These are phyloP conservation scores for Phytophthora podocarpi DNA, from an alignment of 352 stramenopile genomes.

Conservation along the genomic window DNA sequence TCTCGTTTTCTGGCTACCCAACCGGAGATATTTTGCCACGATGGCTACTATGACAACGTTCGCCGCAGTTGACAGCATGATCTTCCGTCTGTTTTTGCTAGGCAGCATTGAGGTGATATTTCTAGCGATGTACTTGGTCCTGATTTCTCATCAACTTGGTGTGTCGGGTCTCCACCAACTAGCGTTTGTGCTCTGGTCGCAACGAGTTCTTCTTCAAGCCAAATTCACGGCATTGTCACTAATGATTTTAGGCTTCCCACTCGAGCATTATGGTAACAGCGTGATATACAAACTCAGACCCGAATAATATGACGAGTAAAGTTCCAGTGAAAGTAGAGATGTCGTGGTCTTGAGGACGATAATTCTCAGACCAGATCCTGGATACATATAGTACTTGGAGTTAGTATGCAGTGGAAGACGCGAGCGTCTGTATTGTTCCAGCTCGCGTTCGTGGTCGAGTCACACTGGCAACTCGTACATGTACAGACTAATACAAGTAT, in stretches of 20 bases:
- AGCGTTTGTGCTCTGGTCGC: constrained; percentile 36
- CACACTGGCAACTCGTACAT: too few relatives aligned
- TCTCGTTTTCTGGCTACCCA: constrained; percentile 28
- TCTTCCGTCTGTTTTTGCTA: constrained; percentile 16
- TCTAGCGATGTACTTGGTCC: constrained; percentile 21
- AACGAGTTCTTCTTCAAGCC: constrained; percentile 26
- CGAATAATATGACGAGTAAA: too few relatives aligned
- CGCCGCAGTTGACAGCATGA: constrained; percentile 3
- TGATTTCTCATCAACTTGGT: constrained; percentile 2
- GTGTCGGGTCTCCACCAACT: constrained; percentile 26
- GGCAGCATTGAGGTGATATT: constrained; percentile 20
- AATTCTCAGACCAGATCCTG: too few relatives aligned
- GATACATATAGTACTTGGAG: too few relatives aligned
- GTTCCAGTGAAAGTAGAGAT: too few relatives aligned
- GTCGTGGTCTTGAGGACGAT: too few relatives aligned
- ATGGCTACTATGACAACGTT: constrained; percentile 23
- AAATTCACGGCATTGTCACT: constrained; percentile 26
- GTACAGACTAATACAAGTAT: too few relatives aligned
- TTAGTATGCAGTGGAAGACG: too few relatives aligned
- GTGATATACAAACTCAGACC: constrained; percentile 28
- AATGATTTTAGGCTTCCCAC: constrained; percentile 34
- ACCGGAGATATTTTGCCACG: constrained; percentile 30
- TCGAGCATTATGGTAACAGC: constrained; percentile 34
- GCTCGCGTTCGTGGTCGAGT: too few relatives aligned
- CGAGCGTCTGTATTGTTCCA: too few relatives aligned